Evolutionary conservation across 2,329 filamentous ascomycete genomes (phyloP).

Genomic region (Pseudofabraea citricarpa): DNA sequence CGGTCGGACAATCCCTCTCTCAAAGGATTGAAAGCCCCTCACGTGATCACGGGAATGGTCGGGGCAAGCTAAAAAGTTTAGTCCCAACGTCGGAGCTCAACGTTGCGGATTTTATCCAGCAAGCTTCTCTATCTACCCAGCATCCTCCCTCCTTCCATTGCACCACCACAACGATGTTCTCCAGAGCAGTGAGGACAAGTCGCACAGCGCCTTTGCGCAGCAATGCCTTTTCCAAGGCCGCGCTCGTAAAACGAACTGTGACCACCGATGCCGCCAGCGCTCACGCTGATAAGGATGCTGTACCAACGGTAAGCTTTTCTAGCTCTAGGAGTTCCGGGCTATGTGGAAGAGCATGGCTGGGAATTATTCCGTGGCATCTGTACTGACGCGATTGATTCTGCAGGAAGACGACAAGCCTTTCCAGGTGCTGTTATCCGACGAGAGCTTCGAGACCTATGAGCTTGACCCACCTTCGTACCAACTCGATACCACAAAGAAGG

Average conservation of each 20-base stretch:
- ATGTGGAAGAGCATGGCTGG: not conserved
- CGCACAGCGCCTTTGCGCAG: slow-evolving; percentile 51
- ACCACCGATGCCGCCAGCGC: slow-evolving; percentile 94
- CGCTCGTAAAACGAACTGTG: slow-evolving; percentile 60
- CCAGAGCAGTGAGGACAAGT: slow-evolving; percentile 61
- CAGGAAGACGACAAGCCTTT: slow-evolving; percentile 94
- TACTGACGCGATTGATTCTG: slow-evolving; percentile 4
- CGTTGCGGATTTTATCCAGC: slow-evolving; percentile 1
- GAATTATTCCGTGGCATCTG: not conserved
- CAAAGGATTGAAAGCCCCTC: not conserved
- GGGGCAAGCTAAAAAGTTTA: not conserved
- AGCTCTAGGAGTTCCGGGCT: slow-evolving; percentile 1
- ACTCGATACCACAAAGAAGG: slow-evolving; percentile 90
- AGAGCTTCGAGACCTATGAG: slow-evolving; percentile 99
- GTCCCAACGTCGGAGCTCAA: not conserved
- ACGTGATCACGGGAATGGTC: not conserved
- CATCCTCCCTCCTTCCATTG: slow-evolving; percentile 4
- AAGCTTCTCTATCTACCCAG: not conserved
- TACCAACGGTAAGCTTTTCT: slow-evolving; percentile 53
- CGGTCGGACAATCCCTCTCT: not conserved
- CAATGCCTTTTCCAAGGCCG: slow-evolving; percentile 18
- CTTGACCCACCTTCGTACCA: slow-evolving; percentile 94
- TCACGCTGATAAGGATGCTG: slow-evolving; percentile 74
- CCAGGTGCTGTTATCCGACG: slow-evolving; percentile 86
- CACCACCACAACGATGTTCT: slow-evolving; percentile 55